A percentile compares a stretch with the other conserved stretches of the same genome.
These are phyloP conservation scores for Penicillium fuscoglaucum DNA, from an alignment of 2,329 filamentous ascomycete species.

Conservation along the genomic window DNA sequence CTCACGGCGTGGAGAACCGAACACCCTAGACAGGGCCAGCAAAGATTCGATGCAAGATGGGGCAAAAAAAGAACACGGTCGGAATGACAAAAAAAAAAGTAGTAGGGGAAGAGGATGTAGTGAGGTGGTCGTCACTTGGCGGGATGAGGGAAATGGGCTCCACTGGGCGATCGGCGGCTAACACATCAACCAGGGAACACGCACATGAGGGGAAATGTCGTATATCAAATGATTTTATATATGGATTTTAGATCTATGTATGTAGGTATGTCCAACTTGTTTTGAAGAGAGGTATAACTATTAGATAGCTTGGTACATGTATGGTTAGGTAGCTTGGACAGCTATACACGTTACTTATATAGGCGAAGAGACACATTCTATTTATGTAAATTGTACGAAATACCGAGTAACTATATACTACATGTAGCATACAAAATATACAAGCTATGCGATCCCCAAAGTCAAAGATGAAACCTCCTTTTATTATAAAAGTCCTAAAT, in stretches of 20 bases:
- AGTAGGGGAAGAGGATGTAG: constrained; percentile 16
- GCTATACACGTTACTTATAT: background rate
- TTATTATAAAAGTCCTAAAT: background rate
- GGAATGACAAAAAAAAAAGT: constrained; percentile 6
- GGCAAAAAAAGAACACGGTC: constrained; percentile 2
- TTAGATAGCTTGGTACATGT: background rate
- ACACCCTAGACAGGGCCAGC: constrained; percentile 10
- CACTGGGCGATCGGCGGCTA: constrained; percentile 39
- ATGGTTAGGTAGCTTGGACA: background rate
- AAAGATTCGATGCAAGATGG: constrained; percentile 10
- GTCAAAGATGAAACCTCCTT: background rate
- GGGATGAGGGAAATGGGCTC: constrained; percentile 34
- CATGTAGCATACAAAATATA: background rate
- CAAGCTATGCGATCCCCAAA: background rate
- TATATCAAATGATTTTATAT: background rate
- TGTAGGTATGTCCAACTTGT: background rate
- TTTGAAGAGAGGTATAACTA: background rate
- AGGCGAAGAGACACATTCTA: background rate
- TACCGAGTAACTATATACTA: background rate
- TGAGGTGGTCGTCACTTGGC: constrained; percentile 34
- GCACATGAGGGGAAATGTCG: constrained; percentile 7
- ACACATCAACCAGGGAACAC: constrained; percentile 30
- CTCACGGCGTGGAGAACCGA: constrained; percentile 13
- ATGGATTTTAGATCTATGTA: background rate
- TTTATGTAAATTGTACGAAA: too few relatives aligned